These are phyloP conservation scores for Flaveria sonorensis DNA, from an alignment of 129 eudicot genomes.

Conservation along the genomic window DNA sequence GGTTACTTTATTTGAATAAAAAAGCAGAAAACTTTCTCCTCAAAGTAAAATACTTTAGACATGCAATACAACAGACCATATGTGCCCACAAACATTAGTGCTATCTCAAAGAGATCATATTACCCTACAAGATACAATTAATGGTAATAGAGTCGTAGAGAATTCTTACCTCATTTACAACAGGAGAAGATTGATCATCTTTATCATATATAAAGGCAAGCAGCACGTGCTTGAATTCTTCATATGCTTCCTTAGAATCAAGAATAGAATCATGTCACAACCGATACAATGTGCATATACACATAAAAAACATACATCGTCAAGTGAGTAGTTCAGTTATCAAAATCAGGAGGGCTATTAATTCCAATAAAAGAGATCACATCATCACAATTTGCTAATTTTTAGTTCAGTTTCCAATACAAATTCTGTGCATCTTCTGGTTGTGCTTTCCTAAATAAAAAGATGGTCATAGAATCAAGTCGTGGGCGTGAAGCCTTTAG, in stretches of 20 bases:
- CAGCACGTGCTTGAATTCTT: slow-evolving; percentile 95
- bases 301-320: neutral
- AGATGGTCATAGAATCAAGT: slow-evolving; percentile 11
- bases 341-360: slow-evolving; percentile 5
- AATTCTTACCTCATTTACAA: slow-evolving; percentile 80
- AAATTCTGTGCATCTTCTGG: neutral
- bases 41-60: slow-evolving; percentile 16
- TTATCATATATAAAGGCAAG: slow-evolving; percentile 84
- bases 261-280: slow-evolving; percentile 46
- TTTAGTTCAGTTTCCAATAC: neutral
- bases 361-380: neutral
- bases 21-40: slow-evolving; percentile 1
- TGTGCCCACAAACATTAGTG: slow-evolving; percentile 15
- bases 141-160: neutral
- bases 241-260: slow-evolving; percentile 94
- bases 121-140: neutral
- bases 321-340: slow-evolving; percentile 21
- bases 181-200: slow-evolving; percentile 90
- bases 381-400: neutral
- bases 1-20: slow-evolving; percentile 11
- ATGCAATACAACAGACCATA: slow-evolving; percentile 20
- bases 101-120: slow-evolving; percentile 16
- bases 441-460: slow-evolving; percentile 1
- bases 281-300: slow-evolving; percentile 20
- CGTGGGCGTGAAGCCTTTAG: neutral